Conservation (phyloP, 495 filamentous ascomycete species). For the Aspergillus ellipticus region DNA sequence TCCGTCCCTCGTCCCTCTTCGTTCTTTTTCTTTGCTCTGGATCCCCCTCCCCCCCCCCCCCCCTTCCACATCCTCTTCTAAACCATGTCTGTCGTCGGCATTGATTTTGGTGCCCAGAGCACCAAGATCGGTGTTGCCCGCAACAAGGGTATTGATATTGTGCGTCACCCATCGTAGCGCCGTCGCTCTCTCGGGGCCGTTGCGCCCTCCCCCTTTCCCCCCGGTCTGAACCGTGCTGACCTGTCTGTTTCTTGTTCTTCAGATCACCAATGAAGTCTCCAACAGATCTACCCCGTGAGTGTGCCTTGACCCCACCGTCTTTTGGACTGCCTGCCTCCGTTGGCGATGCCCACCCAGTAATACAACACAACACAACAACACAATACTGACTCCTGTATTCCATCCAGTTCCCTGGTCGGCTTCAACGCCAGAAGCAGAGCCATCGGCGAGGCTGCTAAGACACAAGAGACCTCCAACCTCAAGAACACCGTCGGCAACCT, state of each 20-base stretch:
- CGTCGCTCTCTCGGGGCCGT: background rate
- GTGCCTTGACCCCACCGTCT: too few relatives aligned
- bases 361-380: too few relatives aligned
- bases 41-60: constrained; percentile 13
- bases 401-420: constrained; percentile 77
- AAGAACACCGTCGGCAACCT: constrained; percentile 96
- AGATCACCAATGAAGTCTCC: constrained; percentile 99
- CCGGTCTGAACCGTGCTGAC: constrained; percentile 18
- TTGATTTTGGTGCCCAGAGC: constrained; percentile 96
- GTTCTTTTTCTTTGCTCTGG: constrained; percentile 26
- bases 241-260: constrained; percentile 27
- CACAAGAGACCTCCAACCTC: constrained; percentile 97
- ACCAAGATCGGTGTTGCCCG: constrained; percentile 96
- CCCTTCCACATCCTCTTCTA: constrained; percentile 15
- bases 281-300: constrained; percentile 92
- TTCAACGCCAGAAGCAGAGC: constrained; percentile 92
- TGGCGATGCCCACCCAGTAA: background rate
- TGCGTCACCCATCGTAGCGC: constrained; percentile 52
- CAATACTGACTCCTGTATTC: constrained; percentile 34
- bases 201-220: background rate
- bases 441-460: constrained; percentile 93
- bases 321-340: constrained; percentile 1
- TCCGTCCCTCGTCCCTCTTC: constrained; percentile 13
- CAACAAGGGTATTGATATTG: constrained; percentile 98
- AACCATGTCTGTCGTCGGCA: constrained; percentile 73